Conservation (phyloP, 495 filamentous ascomycete species). For the Friedmanniomyces simplex region DNA sequence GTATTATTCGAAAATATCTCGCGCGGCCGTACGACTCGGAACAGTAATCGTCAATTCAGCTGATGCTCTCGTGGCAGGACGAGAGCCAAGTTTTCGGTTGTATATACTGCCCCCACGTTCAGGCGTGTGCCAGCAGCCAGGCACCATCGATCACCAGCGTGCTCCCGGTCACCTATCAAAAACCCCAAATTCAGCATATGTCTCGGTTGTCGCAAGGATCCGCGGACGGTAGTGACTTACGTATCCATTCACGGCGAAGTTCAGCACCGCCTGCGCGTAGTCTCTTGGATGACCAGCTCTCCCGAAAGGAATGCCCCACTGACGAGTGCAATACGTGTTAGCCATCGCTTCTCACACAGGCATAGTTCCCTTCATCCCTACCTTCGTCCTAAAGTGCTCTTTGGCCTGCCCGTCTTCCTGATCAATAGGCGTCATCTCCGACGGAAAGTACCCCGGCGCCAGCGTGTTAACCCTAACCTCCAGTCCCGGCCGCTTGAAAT, state of each 20-base stretch:
- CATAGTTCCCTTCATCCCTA: too few species aligned
- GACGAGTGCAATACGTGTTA: too few species aligned
- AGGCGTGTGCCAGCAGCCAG: slow-evolving; percentile 5
- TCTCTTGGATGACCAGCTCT: slow-evolving; percentile 8
- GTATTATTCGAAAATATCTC: too few species aligned
- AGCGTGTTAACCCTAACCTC: slow-evolving; percentile 35
- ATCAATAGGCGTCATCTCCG: slow-evolving; percentile 52
- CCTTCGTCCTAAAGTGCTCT: slow-evolving; percentile 21
- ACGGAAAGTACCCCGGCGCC: slow-evolving; percentile 49
- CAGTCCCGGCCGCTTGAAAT: slow-evolving; percentile 30
- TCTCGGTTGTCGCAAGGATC: too few species aligned
- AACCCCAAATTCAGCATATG: too few species aligned
- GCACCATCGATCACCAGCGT: slow-evolving; percentile 9
- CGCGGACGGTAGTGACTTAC: background rate
- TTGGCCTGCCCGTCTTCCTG: slow-evolving; percentile 46
- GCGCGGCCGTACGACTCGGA: too few species aligned
- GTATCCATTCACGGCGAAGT: slow-evolving; percentile 17
- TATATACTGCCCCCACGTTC: too few species aligned
- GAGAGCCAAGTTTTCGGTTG: too few species aligned
- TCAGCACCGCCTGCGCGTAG: slow-evolving; percentile 18
- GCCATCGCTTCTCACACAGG: too few species aligned
- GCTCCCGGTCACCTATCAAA: background rate
- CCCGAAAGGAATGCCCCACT: slow-evolving; percentile 20
- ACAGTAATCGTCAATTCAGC: too few species aligned
- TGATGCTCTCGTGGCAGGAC: too few species aligned